Percentiles rank a stretch among this genome's conserved stretches.
phyloP scores from a whole-genome alignment of 140 eudicot species.

The Bidens hawaiensis region DNA sequence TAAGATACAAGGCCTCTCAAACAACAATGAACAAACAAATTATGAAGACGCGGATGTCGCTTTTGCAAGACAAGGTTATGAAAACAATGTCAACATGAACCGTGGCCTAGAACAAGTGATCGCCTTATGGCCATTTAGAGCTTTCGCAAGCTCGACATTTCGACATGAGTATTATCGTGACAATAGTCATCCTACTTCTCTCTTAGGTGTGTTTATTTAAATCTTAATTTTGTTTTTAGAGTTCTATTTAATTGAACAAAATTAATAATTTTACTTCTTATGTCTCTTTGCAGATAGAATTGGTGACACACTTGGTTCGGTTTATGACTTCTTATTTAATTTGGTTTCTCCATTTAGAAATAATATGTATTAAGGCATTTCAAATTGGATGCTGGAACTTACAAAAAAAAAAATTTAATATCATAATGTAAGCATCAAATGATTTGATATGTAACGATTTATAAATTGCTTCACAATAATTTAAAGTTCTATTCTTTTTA shows the following conservation, averaged over 20 bases:
- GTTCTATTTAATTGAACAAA: background rate
- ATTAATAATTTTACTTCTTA: background rate
- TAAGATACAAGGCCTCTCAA: conserved; percentile 43
- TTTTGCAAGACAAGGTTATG: conserved; percentile 17
- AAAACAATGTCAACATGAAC: conserved; percentile 30
- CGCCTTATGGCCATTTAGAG: conserved; percentile 60
- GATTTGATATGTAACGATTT: background rate
- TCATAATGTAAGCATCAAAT: conserved; percentile 11
- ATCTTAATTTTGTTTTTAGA: background rate
- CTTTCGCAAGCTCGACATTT: conserved; percentile 37
- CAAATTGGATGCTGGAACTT: conserved; percentile 5
- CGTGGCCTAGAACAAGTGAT: conserved; percentile 45
- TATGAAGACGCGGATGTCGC: conserved; percentile 20
- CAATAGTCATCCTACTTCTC: conserved; percentile 24
- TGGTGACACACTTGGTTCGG: conserved; percentile 44
- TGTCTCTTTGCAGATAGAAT: conserved; percentile 36
- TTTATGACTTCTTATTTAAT: conserved; percentile 32
- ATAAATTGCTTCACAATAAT: background rate
- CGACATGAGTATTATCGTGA: conserved; percentile 24
- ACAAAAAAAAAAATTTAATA: no score
- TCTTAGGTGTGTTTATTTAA: conserved; percentile 17
- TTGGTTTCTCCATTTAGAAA: conserved; percentile 30
- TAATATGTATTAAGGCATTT: conserved; percentile 17
- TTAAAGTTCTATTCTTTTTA: background rate
- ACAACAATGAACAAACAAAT: conserved; percentile 20